Evolutionary conservation across 1,284 basidiomycete species (phyloP).

Genomic region (Coriolopsis trogii): DNA sequence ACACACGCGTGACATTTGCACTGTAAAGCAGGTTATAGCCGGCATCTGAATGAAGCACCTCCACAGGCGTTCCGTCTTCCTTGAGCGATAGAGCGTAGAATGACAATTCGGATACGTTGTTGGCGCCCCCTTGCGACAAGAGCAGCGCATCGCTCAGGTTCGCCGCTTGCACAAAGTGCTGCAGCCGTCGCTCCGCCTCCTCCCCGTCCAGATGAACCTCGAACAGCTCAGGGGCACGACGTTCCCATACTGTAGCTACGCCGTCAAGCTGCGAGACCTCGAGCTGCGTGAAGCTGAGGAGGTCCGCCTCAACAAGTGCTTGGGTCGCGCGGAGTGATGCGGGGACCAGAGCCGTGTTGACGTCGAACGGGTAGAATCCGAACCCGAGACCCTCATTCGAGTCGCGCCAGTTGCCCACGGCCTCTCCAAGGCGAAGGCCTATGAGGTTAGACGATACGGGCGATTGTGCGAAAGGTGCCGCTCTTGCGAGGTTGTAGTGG

Average conservation of each 20-base stretch:
- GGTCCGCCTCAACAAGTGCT: conserved; percentile 36
- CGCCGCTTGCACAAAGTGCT: conserved; percentile 42
- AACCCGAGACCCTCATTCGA: conserved; percentile 49
- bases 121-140: conserved; percentile 23
- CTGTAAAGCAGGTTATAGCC: conserved; percentile 43
- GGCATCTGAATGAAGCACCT: conserved; percentile 43
- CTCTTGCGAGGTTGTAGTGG: conserved; percentile 28
- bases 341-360: conserved; percentile 50
- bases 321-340: conserved; percentile 49
- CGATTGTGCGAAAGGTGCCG: conserved; percentile 38
- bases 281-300: conserved; percentile 26
- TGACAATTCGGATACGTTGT: conserved; percentile 1
- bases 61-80: conserved; percentile 34
- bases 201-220: conserved; percentile 38
- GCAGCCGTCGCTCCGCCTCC: conserved; percentile 38
- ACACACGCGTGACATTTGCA: conserved; percentile 34
- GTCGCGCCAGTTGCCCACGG: conserved; percentile 52
- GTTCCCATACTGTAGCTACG: conserved; percentile 45
- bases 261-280: conserved; percentile 23
- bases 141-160: conserved; percentile 39
- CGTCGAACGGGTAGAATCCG: conserved; percentile 51
- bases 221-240: conserved; percentile 43
- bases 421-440: conserved; percentile 37
- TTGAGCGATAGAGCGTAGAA: conserved; percentile 42
- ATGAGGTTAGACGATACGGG: conserved; percentile 34